A percentile compares a stretch with the other conserved stretches of the same genome.
These are phyloP conservation scores for Yueomyces sp. DNA, from an alignment of 1,139 yeast species.

Conservation along the genomic window DNA sequence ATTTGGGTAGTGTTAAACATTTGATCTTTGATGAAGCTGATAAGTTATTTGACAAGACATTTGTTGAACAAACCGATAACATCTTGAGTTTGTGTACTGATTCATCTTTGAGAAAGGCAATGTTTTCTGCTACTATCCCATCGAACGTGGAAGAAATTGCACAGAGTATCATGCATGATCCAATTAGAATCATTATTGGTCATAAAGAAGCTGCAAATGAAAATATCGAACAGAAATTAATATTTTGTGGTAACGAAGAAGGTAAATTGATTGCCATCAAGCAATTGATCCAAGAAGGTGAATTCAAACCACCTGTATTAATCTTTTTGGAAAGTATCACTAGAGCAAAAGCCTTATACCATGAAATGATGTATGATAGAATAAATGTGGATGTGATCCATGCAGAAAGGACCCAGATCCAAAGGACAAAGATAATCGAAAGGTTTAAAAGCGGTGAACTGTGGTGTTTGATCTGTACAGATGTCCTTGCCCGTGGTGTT, in stretches of 20 bases:
- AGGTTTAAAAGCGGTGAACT: constrained; percentile 79
- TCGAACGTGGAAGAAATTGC: constrained; percentile 89
- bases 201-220: constrained; percentile 87
- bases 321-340: constrained; percentile 85
- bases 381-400: constrained; percentile 92
- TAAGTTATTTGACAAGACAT: constrained; percentile 80
- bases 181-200: constrained; percentile 74
- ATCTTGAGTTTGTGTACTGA: constrained; percentile 52
- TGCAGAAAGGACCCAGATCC: constrained; percentile 84
- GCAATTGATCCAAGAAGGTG: constrained; percentile 75
- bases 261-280: constrained; percentile 88
- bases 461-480: constrained; percentile 96
- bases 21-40: constrained; percentile 93
- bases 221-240: constrained; percentile 70
- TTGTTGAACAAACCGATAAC: constrained; percentile 83
- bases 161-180: constrained; percentile 68
- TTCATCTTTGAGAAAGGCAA: constrained; percentile 45
- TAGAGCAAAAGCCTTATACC: constrained; percentile 90
- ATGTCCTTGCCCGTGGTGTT: constrained; percentile 90
- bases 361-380: constrained; percentile 81
- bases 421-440: constrained; percentile 76
- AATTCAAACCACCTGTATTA: constrained; percentile 83
- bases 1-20: constrained; percentile 54
- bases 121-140: constrained; percentile 94
- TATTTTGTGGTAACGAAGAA: constrained; percentile 86